phyloP scores from a whole-genome alignment of 257 asterid species.

The Solanum clarkiae region DNA sequence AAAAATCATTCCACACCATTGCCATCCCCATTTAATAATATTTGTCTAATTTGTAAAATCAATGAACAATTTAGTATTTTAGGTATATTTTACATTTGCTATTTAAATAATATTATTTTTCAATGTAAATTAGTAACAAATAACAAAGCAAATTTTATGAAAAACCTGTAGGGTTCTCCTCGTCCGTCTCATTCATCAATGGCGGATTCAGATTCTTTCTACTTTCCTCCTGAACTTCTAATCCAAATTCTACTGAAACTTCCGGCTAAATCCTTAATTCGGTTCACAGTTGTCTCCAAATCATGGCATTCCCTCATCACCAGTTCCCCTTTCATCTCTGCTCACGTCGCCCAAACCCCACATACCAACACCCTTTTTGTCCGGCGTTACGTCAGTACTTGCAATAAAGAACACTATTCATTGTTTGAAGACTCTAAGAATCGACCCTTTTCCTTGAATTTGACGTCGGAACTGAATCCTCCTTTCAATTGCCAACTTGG shows the following conservation, averaged over 20 bases:
- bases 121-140: no score
- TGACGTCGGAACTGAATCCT: conserved; percentile 11
- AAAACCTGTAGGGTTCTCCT: no score
- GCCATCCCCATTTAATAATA: no score
- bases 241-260: conserved; percentile 30
- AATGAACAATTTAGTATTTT: no score
- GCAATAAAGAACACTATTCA: conserved; percentile 19
- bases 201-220: conserved; percentile 15
- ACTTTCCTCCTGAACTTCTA: conserved; percentile 32
- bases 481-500: conserved; percentile 30
- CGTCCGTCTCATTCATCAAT: neutral
- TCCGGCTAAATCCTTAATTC: conserved; percentile 32
- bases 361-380: conserved; percentile 12
- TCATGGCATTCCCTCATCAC: conserved; percentile 40
- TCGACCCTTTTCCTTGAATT: conserved; percentile 2
- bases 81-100: no score
- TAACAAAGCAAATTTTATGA: no score
- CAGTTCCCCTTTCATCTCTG: conserved; percentile 20
- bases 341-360: conserved; percentile 17
- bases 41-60: no score
- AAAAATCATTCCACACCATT: no score
- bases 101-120: no score
- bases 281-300: conserved; percentile 34
- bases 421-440: conserved; percentile 6
- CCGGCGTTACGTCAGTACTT: conserved; percentile 16